Base-by-base conservation (phyloP, 805 yeast species). In the Sugiyamaella valdiviana region DNA sequence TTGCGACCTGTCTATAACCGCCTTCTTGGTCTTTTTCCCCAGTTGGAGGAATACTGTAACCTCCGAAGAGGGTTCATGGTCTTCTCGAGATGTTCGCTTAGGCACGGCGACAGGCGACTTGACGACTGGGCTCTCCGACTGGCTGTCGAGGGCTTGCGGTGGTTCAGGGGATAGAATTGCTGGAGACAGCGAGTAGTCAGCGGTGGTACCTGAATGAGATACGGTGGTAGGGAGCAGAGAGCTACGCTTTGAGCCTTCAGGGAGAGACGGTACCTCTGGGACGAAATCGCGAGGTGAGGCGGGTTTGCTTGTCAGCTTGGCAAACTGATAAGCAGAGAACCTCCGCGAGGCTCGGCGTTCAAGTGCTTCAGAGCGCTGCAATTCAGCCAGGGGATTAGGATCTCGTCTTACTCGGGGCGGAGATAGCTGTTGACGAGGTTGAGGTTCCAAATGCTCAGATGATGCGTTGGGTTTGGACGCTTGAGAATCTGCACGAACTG, bases 311-410 rank as follows among this genome's bases (percentile, higher is more conserved):
- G 86, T 71, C 9, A 85, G 72, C 58, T 84, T 85, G 1, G 95
- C 87, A 66, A 83, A 82, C 60, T 91, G 98, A 52, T 90, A 91
- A 0, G 97, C 96, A 4, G 96, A 88, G 62, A 84, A 91, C 48
- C 99, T 72, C 57, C 91, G 83, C 0, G 97, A 90, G 0, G 98
- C 99, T 52, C 96, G 77, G 56, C 99, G 76, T 69, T 84, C 95
- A 26, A 93, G 70, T 2, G 86, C 83, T 42, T 85, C 86, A 2
- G 90, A 87, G 41, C 82, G 80, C 59, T 91, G 96, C 7, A 91
- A 71, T 56, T 85, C 86, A 0, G 80, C 72, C 23, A 90, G 70
- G 0, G 96, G 88, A 57, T 83, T 88, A 22, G 26, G 38, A 15
- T 24, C 32, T 26, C 32, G 32, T n/a, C 32, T 12, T 10, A 26